A percentile compares a stretch with the other conserved stretches of the same genome.
Evolutionary conservation across 1,284 basidiomycete genomes (phyloP).

Genomic region (Cutaneotrichosporon dermatis): DNA sequence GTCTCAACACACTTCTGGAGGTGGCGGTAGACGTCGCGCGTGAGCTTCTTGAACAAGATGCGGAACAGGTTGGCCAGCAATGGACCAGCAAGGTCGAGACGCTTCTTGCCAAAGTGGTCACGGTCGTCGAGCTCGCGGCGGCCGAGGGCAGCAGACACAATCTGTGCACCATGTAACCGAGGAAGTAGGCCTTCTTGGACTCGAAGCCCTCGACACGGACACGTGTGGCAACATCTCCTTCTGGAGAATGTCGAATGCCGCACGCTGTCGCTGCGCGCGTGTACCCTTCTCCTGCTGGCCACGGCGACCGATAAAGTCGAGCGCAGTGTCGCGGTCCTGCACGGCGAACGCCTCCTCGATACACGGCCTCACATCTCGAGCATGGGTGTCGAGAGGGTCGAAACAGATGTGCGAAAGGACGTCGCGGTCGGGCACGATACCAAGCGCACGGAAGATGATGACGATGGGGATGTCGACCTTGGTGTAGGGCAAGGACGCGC

Average conservation of each 20-base stretch:
- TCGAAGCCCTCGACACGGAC: slow-evolving; percentile 91
- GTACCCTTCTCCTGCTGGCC: slow-evolving; percentile 92
- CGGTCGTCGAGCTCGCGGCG: slow-evolving; percentile 95
- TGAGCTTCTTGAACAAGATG: slow-evolving; percentile 95
- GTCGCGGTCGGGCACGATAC: slow-evolving; percentile 95
- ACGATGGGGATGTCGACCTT: slow-evolving; percentile 98
- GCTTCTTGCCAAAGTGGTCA: slow-evolving; percentile 99
- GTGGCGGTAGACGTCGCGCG: slow-evolving; percentile 94
- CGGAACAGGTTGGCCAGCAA: slow-evolving; percentile 92
- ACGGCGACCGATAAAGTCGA: slow-evolving; percentile 98
- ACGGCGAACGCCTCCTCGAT: slow-evolving; percentile 98
- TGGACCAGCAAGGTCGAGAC: slow-evolving; percentile 92
- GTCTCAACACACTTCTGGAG: slow-evolving; percentile 98
- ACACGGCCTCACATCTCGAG: slow-evolving; percentile 98
- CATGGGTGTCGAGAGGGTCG: slow-evolving; percentile 92
- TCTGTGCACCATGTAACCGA: slow-evolving; percentile 99
- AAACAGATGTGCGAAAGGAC: slow-evolving; percentile 98
- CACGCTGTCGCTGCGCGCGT: slow-evolving; percentile 84
- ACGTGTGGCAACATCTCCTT: slow-evolving; percentile 99
- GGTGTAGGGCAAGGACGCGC: slow-evolving; percentile 96
- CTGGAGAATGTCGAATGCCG: slow-evolving; percentile 96
- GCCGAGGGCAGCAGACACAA: slow-evolving; percentile 87
- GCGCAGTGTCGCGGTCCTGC: slow-evolving; percentile 83
- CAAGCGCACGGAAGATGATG: slow-evolving; percentile 96
- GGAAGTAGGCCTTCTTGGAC: slow-evolving; percentile 98